A percentile compares a stretch with the other conserved stretches of the same genome.
Evolutionary conservation across 2,329 filamentous ascomycete species (phyloP).

Genomic region (Cytospora leucostoma): DNA sequence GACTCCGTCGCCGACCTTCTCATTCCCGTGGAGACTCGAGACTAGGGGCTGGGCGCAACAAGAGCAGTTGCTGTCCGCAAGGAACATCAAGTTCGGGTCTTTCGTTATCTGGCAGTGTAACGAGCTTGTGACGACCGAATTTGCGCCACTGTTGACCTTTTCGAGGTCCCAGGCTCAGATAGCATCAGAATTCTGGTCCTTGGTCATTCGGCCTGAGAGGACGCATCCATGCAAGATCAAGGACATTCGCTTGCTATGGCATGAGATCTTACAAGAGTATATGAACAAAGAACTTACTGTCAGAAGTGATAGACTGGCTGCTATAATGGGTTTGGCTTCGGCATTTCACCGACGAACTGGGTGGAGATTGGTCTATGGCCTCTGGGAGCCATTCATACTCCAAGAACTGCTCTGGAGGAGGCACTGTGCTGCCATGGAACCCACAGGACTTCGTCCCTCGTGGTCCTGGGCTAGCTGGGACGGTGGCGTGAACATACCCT

Average conservation of each 20-base stretch:
- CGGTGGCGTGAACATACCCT: not conserved
- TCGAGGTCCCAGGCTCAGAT: too few species aligned
- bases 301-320: not conserved
- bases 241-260: not conserved
- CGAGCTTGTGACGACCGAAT: not conserved
- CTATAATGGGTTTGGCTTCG: not conserved
- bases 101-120: not conserved
- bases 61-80: not conserved
- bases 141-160: not conserved
- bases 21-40: not conserved
- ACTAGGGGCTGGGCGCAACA: slow-evolving; percentile 1
- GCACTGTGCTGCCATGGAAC: not conserved
- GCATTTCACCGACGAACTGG: not conserved
- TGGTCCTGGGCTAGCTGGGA: not conserved
- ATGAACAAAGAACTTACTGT: not conserved
- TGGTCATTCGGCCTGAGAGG: not conserved
- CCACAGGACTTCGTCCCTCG: not conserved
- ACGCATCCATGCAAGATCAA: not conserved
- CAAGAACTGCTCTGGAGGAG: not conserved
- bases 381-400: not conserved
- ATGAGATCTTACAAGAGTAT: not conserved
- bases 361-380: not conserved
- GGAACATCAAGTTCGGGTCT: not conserved
- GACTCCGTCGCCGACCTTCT: not conserved
- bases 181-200: not conserved